Percentiles rank a stretch among this genome's conserved stretches.
phyloP scores from a whole-genome alignment of 2,329 filamentous ascomycete genomes.

The Ophiostoma ulmi region DNA sequence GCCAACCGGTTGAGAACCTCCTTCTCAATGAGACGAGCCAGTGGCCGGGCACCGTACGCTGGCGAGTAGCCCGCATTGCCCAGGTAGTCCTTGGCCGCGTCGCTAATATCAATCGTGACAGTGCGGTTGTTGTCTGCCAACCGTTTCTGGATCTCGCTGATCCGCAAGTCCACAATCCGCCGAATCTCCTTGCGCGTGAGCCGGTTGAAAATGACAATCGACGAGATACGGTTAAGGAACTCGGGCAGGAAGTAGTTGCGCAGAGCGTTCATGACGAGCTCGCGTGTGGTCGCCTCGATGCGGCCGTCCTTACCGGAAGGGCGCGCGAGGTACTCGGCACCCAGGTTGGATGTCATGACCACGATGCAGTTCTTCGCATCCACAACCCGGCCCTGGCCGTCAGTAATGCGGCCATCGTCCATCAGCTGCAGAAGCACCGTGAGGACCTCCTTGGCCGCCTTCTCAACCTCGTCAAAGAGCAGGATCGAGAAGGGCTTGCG shows the following conservation, averaged over 20 bases:
- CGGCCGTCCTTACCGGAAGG: conserved; percentile 71
- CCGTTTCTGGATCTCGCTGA: conserved; percentile 85
- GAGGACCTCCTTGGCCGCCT: conserved; percentile 94
- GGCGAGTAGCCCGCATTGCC: conserved; percentile 89
- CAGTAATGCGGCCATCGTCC: conserved; percentile 97
- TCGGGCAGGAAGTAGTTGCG: conserved; percentile 97
- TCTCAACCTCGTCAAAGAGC: conserved; percentile 96
- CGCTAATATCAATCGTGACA: conserved; percentile 73
- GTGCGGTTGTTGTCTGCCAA: conserved; percentile 80
- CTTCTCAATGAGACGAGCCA: conserved; percentile 88
- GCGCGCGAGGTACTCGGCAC: conserved; percentile 85
- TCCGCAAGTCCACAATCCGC: conserved; percentile 87
- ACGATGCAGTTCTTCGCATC: conserved; percentile 98
- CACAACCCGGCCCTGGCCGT: conserved; percentile 90
- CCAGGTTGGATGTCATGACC: conserved; percentile 97
- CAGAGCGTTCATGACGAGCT: conserved; percentile 84
- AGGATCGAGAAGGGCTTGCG: conserved; percentile 96
- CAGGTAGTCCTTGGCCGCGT: conserved; percentile 88
- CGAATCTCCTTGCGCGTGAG: conserved; percentile 85
- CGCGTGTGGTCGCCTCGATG: conserved; percentile 78
- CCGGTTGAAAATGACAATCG: conserved; percentile 96
- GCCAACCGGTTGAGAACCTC: conserved; percentile 93
- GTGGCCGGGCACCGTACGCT: conserved; percentile 85
- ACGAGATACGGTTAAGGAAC: conserved; percentile 97
- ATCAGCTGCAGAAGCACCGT: conserved; percentile 98